Evolutionary conservation across 352 stramenopile species (phyloP).

Genomic region (Globisporangium nunn): DNA sequence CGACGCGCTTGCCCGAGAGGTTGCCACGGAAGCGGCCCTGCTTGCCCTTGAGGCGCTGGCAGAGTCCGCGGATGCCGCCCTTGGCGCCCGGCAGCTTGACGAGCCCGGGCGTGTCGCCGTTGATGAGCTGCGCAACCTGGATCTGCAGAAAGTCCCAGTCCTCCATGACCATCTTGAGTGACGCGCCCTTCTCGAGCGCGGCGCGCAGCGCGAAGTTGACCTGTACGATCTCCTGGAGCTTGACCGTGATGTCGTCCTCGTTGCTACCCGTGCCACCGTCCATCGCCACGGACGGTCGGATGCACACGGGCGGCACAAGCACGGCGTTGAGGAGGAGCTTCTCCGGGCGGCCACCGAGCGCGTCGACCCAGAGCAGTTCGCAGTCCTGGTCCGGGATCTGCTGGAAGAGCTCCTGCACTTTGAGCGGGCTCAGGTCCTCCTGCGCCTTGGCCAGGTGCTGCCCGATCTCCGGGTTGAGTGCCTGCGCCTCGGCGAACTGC

Average conservation of each 20-base stretch:
- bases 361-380: conserved; percentile 96
- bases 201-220: conserved; percentile 96
- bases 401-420: conserved; percentile 93
- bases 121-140: conserved; percentile 97
- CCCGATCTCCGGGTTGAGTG: conserved; percentile 80
- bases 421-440: conserved; percentile 87
- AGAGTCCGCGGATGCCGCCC: conserved; percentile 96
- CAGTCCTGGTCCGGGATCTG: conserved; percentile 97
- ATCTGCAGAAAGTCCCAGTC: conserved; percentile 99
- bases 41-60: conserved; percentile 97
- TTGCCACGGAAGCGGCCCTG: conserved; percentile 98
- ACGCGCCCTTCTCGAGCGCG: conserved; percentile 92
- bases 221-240: conserved; percentile 99
- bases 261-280: conserved; percentile 94
- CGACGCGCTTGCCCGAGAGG: conserved; percentile 97
- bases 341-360: conserved; percentile 91
- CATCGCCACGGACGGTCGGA: conserved; percentile 98
- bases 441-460: conserved; percentile 83
- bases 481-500: conserved; percentile 71
- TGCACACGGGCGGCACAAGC: conserved; percentile 97
- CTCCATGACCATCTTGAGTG: conserved; percentile 98
- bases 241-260: conserved; percentile 98
- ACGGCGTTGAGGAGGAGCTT: conserved; percentile 97
- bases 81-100: conserved; percentile 90
- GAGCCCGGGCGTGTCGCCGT: conserved; percentile 96